These are phyloP conservation scores for Penicillium brasilianum DNA, from an alignment of 2,329 filamentous ascomycete species.

Conservation along the genomic window DNA sequence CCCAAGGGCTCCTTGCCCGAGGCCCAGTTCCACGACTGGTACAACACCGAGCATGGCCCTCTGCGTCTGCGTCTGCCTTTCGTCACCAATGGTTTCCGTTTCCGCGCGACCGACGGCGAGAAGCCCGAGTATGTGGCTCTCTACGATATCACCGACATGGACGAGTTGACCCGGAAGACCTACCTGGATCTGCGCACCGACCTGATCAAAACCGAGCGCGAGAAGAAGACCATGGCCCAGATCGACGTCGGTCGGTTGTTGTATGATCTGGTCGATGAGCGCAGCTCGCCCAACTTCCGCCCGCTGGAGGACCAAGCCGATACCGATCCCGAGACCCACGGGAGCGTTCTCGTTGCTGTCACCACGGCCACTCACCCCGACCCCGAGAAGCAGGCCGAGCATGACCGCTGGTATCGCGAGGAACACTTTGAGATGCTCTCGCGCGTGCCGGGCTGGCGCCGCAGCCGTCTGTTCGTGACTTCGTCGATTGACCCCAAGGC, in stretches of 20 bases:
- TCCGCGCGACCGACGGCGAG: slow-evolving; percentile 67
- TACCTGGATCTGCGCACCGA: slow-evolving; percentile 62
- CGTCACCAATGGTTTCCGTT: slow-evolving; percentile 78
- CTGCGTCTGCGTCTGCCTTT: slow-evolving; percentile 76
- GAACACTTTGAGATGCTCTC: slow-evolving; percentile 75
- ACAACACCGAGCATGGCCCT: slow-evolving; percentile 91
- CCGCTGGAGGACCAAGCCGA: slow-evolving; percentile 65
- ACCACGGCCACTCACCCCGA: slow-evolving; percentile 64
- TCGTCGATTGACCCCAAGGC: slow-evolving; percentile 65
- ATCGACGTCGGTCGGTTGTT: slow-evolving; percentile 73
- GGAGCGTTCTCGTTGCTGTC: slow-evolving; percentile 66
- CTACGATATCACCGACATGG: slow-evolving; percentile 81
- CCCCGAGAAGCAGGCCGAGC: slow-evolving; percentile 56
- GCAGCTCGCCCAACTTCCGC: slow-evolving; percentile 61
- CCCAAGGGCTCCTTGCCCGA: slow-evolving; percentile 68
- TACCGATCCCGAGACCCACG: slow-evolving; percentile 58
- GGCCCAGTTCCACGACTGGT: slow-evolving; percentile 86
- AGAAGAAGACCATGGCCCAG: slow-evolving; percentile 66
- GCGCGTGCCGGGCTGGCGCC: slow-evolving; percentile 78
- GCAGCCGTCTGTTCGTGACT: slow-evolving; percentile 72
- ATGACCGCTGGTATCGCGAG: slow-evolving; percentile 72
- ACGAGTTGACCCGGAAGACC: slow-evolving; percentile 66
- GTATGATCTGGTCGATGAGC: slow-evolving; percentile 68
- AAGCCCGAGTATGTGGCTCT: slow-evolving; percentile 75
- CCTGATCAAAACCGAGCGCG: slow-evolving; percentile 61